phyloP scores from a whole-genome alignment of 108 stramenopile genomes.

The Bacterosira constricta region DNA sequence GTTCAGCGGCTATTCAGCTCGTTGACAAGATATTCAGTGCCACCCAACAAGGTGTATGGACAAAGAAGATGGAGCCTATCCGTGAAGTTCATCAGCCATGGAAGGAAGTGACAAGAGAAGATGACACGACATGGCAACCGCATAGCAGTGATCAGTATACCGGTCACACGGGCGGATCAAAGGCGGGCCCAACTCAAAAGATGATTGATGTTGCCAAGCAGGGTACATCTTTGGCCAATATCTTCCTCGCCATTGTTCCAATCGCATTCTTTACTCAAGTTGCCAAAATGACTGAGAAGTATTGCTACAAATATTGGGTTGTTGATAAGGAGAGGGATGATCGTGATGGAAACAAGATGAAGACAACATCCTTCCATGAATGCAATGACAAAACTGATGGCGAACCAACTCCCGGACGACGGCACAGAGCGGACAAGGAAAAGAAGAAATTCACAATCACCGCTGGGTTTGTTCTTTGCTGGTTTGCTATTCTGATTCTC shows the following conservation, averaged over 20 bases:
- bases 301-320: neutral
- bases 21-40: neutral
- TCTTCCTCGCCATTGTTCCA: neutral
- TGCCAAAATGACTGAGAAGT: neutral
- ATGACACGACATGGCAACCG: neutral
- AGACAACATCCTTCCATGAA: neutral
- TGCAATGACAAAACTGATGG: no score
- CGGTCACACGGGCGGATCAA: neutral
- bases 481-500: conserved; percentile 5
- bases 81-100: conserved; percentile 9
- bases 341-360: conserved; percentile 1
- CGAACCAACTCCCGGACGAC: neutral
- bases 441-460: neutral
- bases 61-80: conserved; percentile 4
- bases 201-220: neutral
- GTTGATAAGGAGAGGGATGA: neutral
- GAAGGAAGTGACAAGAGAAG: neutral
- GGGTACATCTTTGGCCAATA: neutral
- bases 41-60: neutral
- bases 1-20: neutral
- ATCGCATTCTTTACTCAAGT: no score
- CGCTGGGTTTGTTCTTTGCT: conserved; percentile 14
- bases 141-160: neutral
- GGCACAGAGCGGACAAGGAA: neutral
- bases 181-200: no score